Evolutionary conservation across 306 rosid species (phyloP).

Genomic region (Pyrus communis): DNA sequence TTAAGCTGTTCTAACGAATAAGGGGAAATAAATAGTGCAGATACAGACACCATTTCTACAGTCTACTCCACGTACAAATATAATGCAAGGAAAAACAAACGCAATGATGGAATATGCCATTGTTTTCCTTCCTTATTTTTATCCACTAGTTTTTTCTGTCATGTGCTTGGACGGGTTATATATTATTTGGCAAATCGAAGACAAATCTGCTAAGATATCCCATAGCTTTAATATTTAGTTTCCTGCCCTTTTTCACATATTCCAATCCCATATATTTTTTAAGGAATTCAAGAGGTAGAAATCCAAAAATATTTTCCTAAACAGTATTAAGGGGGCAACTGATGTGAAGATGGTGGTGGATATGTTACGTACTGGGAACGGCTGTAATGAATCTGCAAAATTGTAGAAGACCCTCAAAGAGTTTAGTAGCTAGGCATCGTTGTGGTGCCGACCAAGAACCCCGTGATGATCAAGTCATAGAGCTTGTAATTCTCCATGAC

Average conservation of each 20-base stretch:
- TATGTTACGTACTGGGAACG: not conserved
- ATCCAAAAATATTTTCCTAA: too few relatives aligned
- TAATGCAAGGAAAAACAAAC: not conserved
- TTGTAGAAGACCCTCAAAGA: not conserved
- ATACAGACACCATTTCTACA: not conserved
- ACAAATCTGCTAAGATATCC: not conserved
- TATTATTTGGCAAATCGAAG: not conserved
- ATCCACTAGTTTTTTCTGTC: not conserved
- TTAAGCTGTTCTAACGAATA: not conserved
- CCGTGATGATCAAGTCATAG: not conserved
- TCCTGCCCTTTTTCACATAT: not conserved
- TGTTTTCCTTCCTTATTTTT: not conserved
- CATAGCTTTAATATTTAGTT: not conserved
- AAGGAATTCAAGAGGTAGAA: too few relatives aligned
- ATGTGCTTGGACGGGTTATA: not conserved
- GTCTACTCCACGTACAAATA: not conserved
- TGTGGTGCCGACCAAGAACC: not conserved
- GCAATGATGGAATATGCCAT: not conserved
- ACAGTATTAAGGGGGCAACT: not conserved
- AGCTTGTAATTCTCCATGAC: not conserved
- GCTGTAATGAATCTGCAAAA: not conserved
- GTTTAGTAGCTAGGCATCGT: not conserved
- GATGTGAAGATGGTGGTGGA: not conserved
- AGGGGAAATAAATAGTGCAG: not conserved
- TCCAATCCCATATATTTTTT: not conserved